phyloP scores from a whole-genome alignment of 129 eudicot genomes.

The Deinandra increscens region DNA sequence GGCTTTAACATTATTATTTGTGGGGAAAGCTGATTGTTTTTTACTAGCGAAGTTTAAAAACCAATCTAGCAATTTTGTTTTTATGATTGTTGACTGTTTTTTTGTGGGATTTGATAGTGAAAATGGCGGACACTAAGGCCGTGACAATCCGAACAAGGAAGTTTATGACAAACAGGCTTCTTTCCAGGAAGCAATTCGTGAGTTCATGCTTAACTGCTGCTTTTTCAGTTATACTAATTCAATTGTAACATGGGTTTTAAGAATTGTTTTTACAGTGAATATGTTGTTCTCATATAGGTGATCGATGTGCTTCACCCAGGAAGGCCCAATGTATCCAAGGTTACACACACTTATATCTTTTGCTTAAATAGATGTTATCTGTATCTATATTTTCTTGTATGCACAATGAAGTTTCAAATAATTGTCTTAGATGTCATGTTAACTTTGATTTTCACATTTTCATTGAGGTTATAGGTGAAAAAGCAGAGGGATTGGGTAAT shows the following conservation, averaged over 20 bases:
- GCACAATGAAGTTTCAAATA: neutral
- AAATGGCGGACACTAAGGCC: constrained; percentile 42
- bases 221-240: neutral
- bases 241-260: neutral
- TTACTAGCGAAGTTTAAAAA: neutral
- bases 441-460: too few species aligned
- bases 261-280: neutral
- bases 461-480: neutral
- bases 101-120: constrained; percentile 17
- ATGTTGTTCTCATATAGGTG: constrained; percentile 25
- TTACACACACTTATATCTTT: neutral
- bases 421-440: neutral
- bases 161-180: constrained; percentile 44
- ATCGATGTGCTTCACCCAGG: constrained; percentile 45
- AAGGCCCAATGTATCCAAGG: constrained; percentile 42
- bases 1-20: neutral
- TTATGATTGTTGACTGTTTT: neutral
- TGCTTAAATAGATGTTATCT: neutral
- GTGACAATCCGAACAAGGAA: constrained; percentile 41
- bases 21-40: neutral
- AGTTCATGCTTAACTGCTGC: constrained; percentile 1
- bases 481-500: neutral
- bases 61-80: neutral
- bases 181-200: constrained; percentile 43
- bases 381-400: neutral